phyloP scores from a whole-genome alignment of 2,329 filamentous ascomycete species.

The Lasiodiplodia gonubiensis region DNA sequence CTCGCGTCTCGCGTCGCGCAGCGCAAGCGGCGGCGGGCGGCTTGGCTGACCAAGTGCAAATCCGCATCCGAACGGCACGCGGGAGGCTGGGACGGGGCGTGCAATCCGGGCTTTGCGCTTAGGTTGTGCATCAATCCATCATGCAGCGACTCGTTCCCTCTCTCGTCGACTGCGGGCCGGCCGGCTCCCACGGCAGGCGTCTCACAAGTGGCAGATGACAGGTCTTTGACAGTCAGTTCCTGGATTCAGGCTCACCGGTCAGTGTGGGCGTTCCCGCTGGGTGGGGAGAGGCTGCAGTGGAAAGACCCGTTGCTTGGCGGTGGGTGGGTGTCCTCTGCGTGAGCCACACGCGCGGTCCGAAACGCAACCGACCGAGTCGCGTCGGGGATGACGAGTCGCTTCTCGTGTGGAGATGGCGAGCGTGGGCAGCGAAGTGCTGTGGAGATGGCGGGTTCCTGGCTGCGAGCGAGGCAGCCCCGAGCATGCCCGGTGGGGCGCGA shows the following conservation, averaged over 20 bases:
- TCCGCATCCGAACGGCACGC: conserved; percentile 2
- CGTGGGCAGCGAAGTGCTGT: conserved; percentile 16
- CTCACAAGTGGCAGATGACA: conserved; percentile 10
- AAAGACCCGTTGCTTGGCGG: conserved; percentile 19
- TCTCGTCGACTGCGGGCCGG: background rate
- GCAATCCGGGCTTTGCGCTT: background rate
- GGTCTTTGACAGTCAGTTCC: conserved; percentile 2
- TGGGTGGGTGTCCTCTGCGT: background rate
- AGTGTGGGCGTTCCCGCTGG: background rate
- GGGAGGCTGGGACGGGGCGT: background rate
- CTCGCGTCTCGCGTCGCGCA: background rate
- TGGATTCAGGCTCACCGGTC: conserved; percentile 23
- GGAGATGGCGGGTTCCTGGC: conserved; percentile 16
- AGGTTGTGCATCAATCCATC: background rate
- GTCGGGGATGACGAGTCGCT: conserved; percentile 14
- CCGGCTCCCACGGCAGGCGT: conserved; percentile 16
- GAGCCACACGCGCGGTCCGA: conserved; percentile 11
- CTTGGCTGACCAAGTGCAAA: conserved; percentile 5
- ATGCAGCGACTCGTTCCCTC: conserved; percentile 4
- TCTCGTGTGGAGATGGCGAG: background rate
- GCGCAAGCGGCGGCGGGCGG: background rate
- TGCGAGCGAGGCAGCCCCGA: conserved; percentile 13
- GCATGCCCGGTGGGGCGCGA: background rate
- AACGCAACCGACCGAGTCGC: conserved; percentile 6
- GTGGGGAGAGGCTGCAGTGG: conserved; percentile 15